Percentiles rank a stretch among this genome's conserved stretches.
Evolutionary conservation across 208 protist species (phyloP).

Genomic region (Trypanosoma melophagium): DNA sequence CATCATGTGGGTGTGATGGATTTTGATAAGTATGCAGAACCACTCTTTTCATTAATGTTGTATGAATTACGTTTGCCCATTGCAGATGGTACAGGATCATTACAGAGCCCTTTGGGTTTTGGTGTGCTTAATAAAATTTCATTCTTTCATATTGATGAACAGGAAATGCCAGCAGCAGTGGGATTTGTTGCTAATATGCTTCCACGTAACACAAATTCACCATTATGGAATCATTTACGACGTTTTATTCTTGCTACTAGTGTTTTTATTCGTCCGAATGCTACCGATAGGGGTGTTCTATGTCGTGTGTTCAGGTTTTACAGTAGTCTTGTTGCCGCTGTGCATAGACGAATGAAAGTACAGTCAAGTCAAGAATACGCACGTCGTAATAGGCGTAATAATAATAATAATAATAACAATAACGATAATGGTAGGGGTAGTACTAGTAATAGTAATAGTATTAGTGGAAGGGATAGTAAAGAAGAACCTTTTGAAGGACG

Average conservation of each 20-base stretch:
- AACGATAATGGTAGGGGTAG: no score
- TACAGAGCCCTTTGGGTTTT: not conserved
- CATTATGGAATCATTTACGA: slow-evolving; percentile 80
- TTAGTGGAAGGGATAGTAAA: no score
- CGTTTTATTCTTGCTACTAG: slow-evolving; percentile 74
- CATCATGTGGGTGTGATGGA: slow-evolving; percentile 45
- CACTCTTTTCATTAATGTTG: slow-evolving; percentile 63
- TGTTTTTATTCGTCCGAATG: slow-evolving; percentile 64
- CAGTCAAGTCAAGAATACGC: slow-evolving; percentile 13
- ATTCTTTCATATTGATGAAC: slow-evolving; percentile 17
- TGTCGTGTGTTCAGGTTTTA: slow-evolving; percentile 46
- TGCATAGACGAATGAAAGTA: slow-evolving; percentile 13
- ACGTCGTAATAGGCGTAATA: no score
- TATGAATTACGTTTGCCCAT: slow-evolving; percentile 42
- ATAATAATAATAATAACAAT: no score
- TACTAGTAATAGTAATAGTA: no score
- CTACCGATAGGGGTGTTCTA: slow-evolving; percentile 20
- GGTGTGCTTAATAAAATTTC: slow-evolving; percentile 18
- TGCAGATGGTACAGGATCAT: not conserved
- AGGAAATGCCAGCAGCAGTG: slow-evolving; percentile 11
- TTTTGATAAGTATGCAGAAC: slow-evolving; percentile 66
- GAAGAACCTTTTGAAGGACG: not conserved
- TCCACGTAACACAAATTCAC: slow-evolving; percentile 28
- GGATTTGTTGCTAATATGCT: slow-evolving; percentile 32
- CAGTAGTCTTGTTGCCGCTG: slow-evolving; percentile 33